Base-by-base conservation (phyloP, 2,329 filamentous ascomycete genomes). In the Fusarium austroafricanum region DNA sequence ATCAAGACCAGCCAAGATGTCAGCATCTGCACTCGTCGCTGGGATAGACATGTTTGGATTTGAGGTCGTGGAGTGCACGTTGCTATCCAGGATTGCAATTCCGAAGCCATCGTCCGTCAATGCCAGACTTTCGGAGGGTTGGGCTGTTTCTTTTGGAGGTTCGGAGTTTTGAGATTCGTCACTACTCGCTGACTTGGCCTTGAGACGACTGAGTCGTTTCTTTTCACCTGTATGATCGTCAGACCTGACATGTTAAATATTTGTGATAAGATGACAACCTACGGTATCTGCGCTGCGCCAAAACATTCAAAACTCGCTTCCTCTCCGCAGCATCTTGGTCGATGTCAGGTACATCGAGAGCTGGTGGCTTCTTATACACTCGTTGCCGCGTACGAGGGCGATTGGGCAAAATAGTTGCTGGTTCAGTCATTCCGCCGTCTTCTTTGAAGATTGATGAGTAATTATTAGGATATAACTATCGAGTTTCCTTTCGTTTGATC, bases 221-320 rank as follows among this genome's bases (percentile, higher is more conserved):
- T 71, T 77, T 58, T 79, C 77, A 20, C 77, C 77, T 79, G 43
- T 23, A 14, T 35, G 3, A 29, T 42, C 10, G 50, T 74, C 8
- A 71, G 49, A 33, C 39, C 8, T 12, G 21, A 18, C 4, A 15
- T 17, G 7, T 20, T 10, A 31, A 7, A 29, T 5, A 2, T 3
- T 10, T 17, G 15, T 10, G 18, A 11, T 7, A 26, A 8, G 8
- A 6, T 4, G 18, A 17, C 18, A 14, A 61, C 73, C 71, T 67
- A 84, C 84, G 77, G 55, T 87, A 87, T 77, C 85, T 78, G 44
- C 85, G 79, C 62, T 87, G 85, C 2, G 85, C 84, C 35, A 87
- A 73, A 11, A 87, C 82, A 55, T 86, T 87, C 21, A 87, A 65
- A 2, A 86, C 78, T 12, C 85, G 78, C 72, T 87, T 87, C 21